These are phyloP conservation scores for Scedosporium minutisporum DNA, from an alignment of 2,329 filamentous ascomycete species.

Conservation along the genomic window DNA sequence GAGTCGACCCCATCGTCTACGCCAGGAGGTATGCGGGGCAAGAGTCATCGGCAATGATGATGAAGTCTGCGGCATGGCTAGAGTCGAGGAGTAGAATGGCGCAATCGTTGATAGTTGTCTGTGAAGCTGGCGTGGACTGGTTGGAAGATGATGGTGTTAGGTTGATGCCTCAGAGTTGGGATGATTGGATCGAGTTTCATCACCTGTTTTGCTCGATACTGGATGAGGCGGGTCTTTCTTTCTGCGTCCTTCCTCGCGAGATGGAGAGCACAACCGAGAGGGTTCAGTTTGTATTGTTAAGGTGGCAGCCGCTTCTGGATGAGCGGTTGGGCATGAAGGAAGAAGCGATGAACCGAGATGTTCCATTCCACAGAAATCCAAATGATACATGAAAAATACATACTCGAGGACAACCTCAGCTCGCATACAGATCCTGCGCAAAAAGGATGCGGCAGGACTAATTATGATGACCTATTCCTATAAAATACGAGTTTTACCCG, in stretches of 20 bases:
- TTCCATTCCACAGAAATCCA: too few species aligned
- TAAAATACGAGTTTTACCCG: too few species aligned
- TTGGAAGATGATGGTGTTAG: constrained; percentile 26
- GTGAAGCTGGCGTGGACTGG: constrained; percentile 24
- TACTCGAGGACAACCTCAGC: too few species aligned
- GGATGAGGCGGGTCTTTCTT: not conserved
- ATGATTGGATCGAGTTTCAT: constrained; percentile 16
- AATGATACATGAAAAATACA: too few species aligned
- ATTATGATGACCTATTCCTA: too few species aligned
- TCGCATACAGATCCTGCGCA: too few species aligned
- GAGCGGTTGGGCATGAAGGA: too few species aligned
- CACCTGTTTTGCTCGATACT: constrained; percentile 13
- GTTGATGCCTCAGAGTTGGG: constrained; percentile 19
- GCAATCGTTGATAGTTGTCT: constrained; percentile 24
- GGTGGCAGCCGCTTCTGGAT: not conserved
- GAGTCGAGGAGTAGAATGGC: constrained; percentile 23
- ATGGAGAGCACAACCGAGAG: not conserved
- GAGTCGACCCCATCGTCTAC: constrained; percentile 31
- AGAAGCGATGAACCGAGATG: too few species aligned
- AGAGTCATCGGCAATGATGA: constrained; percentile 15
- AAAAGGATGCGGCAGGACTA: too few species aligned
- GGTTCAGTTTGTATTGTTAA: not conserved
- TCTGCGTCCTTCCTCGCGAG: not conserved
- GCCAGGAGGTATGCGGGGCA: constrained; percentile 20
- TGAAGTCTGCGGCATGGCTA: constrained; percentile 17